These are phyloP conservation scores for Trametes hirsuta DNA, from an alignment of 1,284 basidiomycete species.

Conservation along the genomic window DNA sequence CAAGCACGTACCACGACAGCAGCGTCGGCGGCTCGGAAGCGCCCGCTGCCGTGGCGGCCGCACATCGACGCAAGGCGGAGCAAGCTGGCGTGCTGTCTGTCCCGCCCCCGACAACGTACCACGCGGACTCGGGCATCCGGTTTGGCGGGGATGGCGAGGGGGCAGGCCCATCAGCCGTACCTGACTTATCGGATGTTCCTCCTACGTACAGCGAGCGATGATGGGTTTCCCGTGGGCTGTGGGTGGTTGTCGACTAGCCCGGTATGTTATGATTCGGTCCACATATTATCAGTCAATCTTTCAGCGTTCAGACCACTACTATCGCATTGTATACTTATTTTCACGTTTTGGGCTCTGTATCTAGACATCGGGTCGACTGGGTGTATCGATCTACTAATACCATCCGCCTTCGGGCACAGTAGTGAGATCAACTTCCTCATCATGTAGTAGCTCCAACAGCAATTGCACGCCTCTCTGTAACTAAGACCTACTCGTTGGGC, in stretches of 20 bases:
- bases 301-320: too few relatives aligned
- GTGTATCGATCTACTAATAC: too few relatives aligned
- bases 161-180: neutral
- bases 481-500: too few relatives aligned
- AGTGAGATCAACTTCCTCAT: too few relatives aligned
- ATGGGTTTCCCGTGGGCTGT: neutral
- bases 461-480: too few relatives aligned
- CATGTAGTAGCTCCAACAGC: too few relatives aligned
- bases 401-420: too few relatives aligned
- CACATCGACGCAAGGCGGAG: conserved; percentile 12
- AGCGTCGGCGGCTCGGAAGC: neutral
- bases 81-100: conserved; percentile 15
- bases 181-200: neutral
- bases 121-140: conserved; percentile 21
- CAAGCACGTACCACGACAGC: too few relatives aligned
- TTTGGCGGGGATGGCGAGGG: neutral
- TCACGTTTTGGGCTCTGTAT: too few relatives aligned
- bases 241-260: too few relatives aligned
- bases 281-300: neutral
- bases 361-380: too few relatives aligned
- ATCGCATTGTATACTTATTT: too few relatives aligned
- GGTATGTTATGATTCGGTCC: neutral
- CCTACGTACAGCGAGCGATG: conserved; percentile 8
- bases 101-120: conserved; percentile 13
- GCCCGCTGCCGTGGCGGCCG: neutral